A percentile compares a stretch with the other conserved stretches of the same genome.
Conservation (phyloP, 2,329 filamentous ascomycete species). For the Trichoderma sp. region DNA sequence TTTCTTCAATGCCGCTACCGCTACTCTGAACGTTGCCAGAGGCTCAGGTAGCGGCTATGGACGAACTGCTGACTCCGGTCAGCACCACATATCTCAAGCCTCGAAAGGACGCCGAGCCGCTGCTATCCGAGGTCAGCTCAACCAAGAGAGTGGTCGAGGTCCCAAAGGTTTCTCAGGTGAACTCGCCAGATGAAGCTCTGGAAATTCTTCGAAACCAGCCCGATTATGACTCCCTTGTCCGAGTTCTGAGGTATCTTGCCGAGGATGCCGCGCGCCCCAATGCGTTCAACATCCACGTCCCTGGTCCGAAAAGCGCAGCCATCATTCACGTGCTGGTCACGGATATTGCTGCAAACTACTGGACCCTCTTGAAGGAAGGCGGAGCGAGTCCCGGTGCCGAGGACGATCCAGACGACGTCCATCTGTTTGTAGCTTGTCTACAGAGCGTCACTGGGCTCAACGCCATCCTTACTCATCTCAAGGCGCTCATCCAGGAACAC, state of each 20-base stretch:
- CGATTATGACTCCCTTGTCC: constrained; percentile 57
- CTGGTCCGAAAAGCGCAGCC: constrained; percentile 70
- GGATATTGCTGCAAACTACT: constrained; percentile 79
- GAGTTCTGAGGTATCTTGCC: constrained; percentile 56
- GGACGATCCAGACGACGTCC: constrained; percentile 41
- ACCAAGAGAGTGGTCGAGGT: constrained; percentile 23
- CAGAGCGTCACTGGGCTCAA: constrained; percentile 76
- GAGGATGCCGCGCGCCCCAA: constrained; percentile 31
- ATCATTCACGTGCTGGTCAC: constrained; percentile 75
- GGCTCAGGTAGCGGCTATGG: constrained; percentile 47
- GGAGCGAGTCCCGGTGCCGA: constrained; percentile 27
- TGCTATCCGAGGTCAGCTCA: constrained; percentile 44
- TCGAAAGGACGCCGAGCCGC: constrained; percentile 39
- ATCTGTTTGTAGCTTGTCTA: constrained; percentile 65
- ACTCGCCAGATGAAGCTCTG: constrained; percentile 56
- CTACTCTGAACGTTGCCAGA: not conserved
- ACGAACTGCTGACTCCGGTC: constrained; percentile 57
- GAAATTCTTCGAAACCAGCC: constrained; percentile 64
- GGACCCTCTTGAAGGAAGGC: constrained; percentile 63
- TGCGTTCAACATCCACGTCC: constrained; percentile 41
- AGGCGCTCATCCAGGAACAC: constrained; percentile 58
- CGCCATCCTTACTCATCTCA: constrained; percentile 71
- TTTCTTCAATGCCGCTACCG: constrained; percentile 1
- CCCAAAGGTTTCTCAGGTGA: constrained; percentile 26
- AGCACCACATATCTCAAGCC: constrained; percentile 54